Evolutionary conservation across 108 stramenopile species (phyloP).

Genomic region (Fragilaria crotonensis): DNA sequence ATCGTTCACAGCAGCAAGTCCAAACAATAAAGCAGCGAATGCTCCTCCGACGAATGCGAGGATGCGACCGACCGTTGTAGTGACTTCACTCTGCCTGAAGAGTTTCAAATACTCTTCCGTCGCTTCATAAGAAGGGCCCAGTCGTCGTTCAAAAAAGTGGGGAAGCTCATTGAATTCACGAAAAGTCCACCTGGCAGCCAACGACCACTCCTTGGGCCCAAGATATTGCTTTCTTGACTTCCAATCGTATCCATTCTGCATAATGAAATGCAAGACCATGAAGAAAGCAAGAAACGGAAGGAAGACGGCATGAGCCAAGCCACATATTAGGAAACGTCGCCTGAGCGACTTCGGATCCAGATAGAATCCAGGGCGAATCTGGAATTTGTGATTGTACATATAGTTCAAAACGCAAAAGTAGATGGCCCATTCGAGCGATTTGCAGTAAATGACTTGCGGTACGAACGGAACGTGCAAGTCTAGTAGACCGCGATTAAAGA

Average conservation of each 20-base stretch:
- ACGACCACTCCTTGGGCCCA: conserved; percentile 90
- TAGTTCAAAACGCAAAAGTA: conserved; percentile 91
- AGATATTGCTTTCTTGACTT: conserved; percentile 83
- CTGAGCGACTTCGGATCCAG: conserved; percentile 67
- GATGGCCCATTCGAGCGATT: conserved; percentile 53
- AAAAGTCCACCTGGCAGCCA: conserved; percentile 83
- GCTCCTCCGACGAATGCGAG: conserved; percentile 91
- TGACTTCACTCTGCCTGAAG: conserved; percentile 74
- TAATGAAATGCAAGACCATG: conserved; percentile 86
- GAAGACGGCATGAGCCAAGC: conserved; percentile 82
- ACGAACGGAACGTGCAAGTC: conserved; percentile 31
- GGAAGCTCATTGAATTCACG: conserved; percentile 96
- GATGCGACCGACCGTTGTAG: conserved; percentile 64
- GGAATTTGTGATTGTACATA: conserved; percentile 94
- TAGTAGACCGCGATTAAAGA: conserved; percentile 81
- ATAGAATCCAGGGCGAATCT: conserved; percentile 81
- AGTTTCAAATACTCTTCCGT: conserved; percentile 79
- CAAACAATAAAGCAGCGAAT: conserved; percentile 83
- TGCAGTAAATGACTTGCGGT: background rate
- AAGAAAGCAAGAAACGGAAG: conserved; percentile 93
- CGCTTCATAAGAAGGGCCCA: conserved; percentile 77
- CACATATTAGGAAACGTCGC: conserved; percentile 76
- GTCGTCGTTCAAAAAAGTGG: conserved; percentile 80
- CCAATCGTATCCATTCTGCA: conserved; percentile 92
- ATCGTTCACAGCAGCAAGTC: conserved; percentile 87